Evolutionary conservation across 768 basidiomycete genomes (phyloP), one percentile per base, ranked within the genome.

Genomic region (Hydnomerulius pinastri): DNA sequence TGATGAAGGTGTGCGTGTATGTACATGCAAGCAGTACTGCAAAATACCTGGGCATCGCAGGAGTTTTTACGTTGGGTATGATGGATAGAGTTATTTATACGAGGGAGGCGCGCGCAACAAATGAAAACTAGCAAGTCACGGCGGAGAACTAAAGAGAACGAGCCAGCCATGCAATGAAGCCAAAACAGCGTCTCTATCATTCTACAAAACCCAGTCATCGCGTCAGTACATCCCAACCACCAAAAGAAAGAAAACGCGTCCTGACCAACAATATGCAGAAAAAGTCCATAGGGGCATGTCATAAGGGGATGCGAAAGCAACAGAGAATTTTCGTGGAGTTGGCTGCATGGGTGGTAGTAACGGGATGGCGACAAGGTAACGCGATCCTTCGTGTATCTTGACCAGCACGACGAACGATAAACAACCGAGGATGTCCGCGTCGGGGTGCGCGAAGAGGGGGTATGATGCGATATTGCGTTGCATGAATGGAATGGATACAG

Each of bases 401-500:
- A 21, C 37, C 23, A 28, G 38, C 38, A 30, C 50, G 32, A 33
- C n/a, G n/a, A n/a, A n/a, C n/a, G n/a, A n/a, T n/a, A 56, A 48
- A 57, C 50, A 57, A 43, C 48, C 51, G 52, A 51, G 46, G 38
- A 50, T 53, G 52, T 43, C n/a, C n/a, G n/a, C n/a, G n/a, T n/a
- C n/a, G n/a, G n/a, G n/a, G n/a, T n/a, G n/a, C n/a, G n/a, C n/a
- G n/a, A n/a, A n/a, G 55, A 49, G 51, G 29, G 60, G 58, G 57
- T 67, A 67, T 65, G 60, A 41, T 60, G 58, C 53, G 57, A n/a
- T n/a, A n/a, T n/a, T 53, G 52, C 33, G 21, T 20, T 65, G 55
- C 42, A 38, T 58, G 66, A 55, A 59, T 57, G 64, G n/a, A n/a
- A 66, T 63, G 61, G 66, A 70, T 67, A 69, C 68, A 68, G 38